A percentile compares a stretch with the other conserved stretches of the same genome.
These are phyloP conservation scores for Aureobasidium zeae DNA, from an alignment of 2,329 filamentous ascomycete genomes.

Conservation along the genomic window DNA sequence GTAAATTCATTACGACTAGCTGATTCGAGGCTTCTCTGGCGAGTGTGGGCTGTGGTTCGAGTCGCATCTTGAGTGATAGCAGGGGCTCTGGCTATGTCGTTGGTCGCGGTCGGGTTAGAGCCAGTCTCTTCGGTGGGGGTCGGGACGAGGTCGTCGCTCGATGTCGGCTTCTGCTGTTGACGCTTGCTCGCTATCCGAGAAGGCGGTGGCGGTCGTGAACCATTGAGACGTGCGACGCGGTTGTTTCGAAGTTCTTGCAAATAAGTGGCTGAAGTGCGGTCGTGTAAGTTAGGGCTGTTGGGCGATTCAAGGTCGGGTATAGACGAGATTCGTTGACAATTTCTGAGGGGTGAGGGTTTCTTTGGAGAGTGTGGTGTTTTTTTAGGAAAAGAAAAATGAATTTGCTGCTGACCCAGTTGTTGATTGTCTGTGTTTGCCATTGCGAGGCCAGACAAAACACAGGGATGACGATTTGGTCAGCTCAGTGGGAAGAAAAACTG, in stretches of 20 bases:
- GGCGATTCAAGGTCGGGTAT: constrained; percentile 18
- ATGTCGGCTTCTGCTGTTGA: constrained; percentile 21
- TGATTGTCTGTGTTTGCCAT: constrained; percentile 17
- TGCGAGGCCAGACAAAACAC: constrained; percentile 9
- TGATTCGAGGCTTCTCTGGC: constrained; percentile 8
- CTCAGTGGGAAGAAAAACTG: constrained; percentile 11
- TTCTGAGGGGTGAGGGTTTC: constrained; percentile 17
- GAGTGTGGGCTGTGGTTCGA: not conserved
- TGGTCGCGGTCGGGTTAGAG: no score
- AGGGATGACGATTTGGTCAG: constrained; percentile 11
- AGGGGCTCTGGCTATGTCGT: no score
- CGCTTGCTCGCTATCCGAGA: constrained; percentile 31
- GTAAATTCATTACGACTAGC: constrained; percentile 23
- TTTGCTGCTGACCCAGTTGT: constrained; percentile 27
- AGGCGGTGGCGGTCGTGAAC: constrained; percentile 56
- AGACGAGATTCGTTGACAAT: constrained; percentile 18
- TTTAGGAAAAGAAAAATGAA: constrained; percentile 19
- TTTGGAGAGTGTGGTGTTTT: constrained; percentile 11
- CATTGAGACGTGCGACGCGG: constrained; percentile 58
- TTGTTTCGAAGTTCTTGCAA: constrained; percentile 61
- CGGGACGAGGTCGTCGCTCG: constrained; percentile 17
- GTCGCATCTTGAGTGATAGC: not conserved
- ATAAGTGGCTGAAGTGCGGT: constrained; percentile 50
- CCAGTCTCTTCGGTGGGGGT: no score
- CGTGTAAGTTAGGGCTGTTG: constrained; percentile 21